Base-by-base conservation (phyloP, 768 basidiomycete species). In the Boletus vinaceobasis region DNA sequence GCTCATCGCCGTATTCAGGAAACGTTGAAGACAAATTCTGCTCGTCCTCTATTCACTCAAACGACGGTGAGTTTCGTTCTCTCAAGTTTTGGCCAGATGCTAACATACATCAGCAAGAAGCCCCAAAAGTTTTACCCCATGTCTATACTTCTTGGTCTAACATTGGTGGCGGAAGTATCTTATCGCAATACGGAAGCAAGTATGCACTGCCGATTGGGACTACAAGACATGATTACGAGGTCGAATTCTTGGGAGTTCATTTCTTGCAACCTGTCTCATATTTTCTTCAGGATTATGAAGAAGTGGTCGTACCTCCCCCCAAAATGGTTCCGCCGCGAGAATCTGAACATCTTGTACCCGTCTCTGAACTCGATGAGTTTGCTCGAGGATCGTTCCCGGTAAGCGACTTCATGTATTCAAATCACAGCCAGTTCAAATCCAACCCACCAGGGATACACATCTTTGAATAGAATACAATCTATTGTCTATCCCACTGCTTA, bases 401-500 rank as follows among this genome's bases (percentile, higher is more conserved):
- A 64, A 60, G 80, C 66, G 8, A 13, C 17, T 15, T 48, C n/a
- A 26, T 3, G 19, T 43, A 26, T 42, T 17, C 42, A 27, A 37
- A 35, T 29, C 7, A 26, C 31, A n/a, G 36, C 50, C 32, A 37
- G 4, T 31, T 45, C 33, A 38, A 29, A 37, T 42, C 7, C 40
- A 56, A 39, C 37, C 1, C 44, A 52, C 15, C 17, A 96, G 94
- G 90, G 90, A 29, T 99, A 98, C 65, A 74, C 78, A 32, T 78
- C 86, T 10, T 76, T 99, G 59, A 99, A 99, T 68, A 81, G 97
- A 59, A 88, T 99, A 55, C 97, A 99, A 67, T 95, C 93, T 1
- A 93, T 98, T 56, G 87, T 98, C 19, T 98, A 88, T 73, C 87
- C 89, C 0, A 91, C 90, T 3, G 97, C 95, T 1, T 98, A 96